phyloP scores from a whole-genome alignment of 352 stramenopile species.

The Phytophthora cactorum region DNA sequence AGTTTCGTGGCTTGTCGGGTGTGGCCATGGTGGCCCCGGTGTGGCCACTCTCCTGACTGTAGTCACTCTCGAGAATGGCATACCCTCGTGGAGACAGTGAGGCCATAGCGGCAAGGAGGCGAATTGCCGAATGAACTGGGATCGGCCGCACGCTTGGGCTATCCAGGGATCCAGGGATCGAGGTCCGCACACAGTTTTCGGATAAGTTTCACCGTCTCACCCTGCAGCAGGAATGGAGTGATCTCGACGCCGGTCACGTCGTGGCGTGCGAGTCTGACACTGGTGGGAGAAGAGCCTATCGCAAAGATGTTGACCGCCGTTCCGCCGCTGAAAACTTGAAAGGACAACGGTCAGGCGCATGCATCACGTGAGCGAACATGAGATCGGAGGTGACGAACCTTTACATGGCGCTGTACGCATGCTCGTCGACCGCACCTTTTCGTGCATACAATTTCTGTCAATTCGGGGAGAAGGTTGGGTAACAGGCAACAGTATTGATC shows the following conservation, averaged over 20 bases:
- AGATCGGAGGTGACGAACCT: background rate
- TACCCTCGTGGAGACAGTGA: constrained; percentile 23
- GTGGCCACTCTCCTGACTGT: constrained; percentile 16
- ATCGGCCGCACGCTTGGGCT: constrained; percentile 8
- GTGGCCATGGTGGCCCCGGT: constrained; percentile 3
- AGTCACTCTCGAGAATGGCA: constrained; percentile 23
- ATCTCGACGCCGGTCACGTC: background rate
- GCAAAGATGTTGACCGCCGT: constrained; percentile 8
- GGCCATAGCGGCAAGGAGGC: constrained; percentile 8
- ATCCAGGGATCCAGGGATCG: constrained; percentile 11
- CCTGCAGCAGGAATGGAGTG: constrained; percentile 3
- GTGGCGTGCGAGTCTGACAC: constrained; percentile 5
- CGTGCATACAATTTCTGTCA: constrained; percentile 7
- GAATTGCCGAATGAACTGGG: constrained; percentile 25
- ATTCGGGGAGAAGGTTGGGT: too few relatives aligned
- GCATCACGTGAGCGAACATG: background rate
- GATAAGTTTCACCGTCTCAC: constrained; percentile 11
- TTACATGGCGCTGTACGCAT: constrained; percentile 13
- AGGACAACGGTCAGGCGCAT: constrained; percentile 6
- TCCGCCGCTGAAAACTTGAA: background rate
- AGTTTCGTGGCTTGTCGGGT: background rate
- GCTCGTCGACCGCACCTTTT: background rate
- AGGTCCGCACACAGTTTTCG: background rate
- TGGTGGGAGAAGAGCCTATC: constrained; percentile 10
- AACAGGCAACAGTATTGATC: too few relatives aligned